Evolutionary conservation across 441 rosid species (phyloP).

Genomic region (Gossypium gossypioides): DNA sequence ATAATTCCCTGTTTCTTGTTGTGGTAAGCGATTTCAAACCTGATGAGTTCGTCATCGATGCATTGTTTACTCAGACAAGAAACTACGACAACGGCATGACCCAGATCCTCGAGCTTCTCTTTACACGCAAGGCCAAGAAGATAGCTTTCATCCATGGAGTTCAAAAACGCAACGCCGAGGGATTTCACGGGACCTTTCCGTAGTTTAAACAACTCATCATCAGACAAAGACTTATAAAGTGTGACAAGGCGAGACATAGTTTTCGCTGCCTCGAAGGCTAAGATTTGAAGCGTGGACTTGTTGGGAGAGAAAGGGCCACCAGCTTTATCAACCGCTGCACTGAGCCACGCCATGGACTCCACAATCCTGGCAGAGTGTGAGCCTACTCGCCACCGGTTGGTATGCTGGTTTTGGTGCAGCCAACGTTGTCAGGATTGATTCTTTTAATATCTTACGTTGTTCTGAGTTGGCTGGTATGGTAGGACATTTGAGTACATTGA

Average conservation of each 20-base stretch:
- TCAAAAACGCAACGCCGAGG: conserved; percentile 28
- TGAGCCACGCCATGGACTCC: conserved; percentile 9
- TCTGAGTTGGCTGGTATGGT: background rate
- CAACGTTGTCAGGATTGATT: background rate
- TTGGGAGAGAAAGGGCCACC: background rate
- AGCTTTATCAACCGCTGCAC: background rate
- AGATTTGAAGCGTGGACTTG: conserved; percentile 25
- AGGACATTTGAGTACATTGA: background rate
- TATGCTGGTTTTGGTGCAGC: background rate
- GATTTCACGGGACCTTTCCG: conserved; percentile 25
- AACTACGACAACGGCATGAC: conserved; percentile 17
- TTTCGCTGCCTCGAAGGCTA: conserved; percentile 37
- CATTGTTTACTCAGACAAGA: conserved; percentile 28
- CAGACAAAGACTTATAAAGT: conserved; percentile 27
- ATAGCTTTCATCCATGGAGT: conserved; percentile 23
- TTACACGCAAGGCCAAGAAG: conserved; percentile 30
- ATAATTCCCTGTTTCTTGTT: conserved; percentile 23
- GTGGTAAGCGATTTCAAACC: conserved; percentile 18
- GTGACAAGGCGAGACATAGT: conserved; percentile 34
- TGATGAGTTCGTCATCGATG: conserved; percentile 10
- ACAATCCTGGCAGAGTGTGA: background rate
- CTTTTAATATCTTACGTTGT: background rate
- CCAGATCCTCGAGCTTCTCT: conserved; percentile 40
- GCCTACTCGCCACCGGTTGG: background rate
- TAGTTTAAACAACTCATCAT: conserved; percentile 22